Base-by-base conservation (phyloP, 805 yeast species). In the Ogataea trehalophila region DNA sequence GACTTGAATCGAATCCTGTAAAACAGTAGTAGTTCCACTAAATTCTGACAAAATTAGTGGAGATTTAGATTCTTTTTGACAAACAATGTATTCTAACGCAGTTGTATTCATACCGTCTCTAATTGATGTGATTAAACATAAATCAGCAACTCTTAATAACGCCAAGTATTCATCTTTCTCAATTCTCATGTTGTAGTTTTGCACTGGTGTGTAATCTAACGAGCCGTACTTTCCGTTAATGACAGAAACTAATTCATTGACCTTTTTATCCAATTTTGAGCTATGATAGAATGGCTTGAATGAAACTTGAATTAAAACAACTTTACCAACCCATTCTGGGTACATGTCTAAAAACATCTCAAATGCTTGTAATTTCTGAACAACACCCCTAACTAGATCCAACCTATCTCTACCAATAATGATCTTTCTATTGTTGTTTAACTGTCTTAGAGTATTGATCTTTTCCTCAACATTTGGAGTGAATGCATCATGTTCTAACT, bases 71-170 rank as follows among this genome's bases (percentile, higher is more conserved):
- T 79, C 71, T 59, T 87, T 83, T 66, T 88, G 95, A 56, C 97
- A 87, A 39, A 91, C 81, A 40, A 91, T 94, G 65, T 81, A 94
- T 66, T 94, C 99, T 49, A 92, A 70, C 1, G 96, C 88, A 2
- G 98, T 94, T 5, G 97, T 89, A 69, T 90, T 92, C 85, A 92
- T 90, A 48, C 97, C 97, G 65, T 94, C 99, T 63, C 99, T 80
- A 29, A 92, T 83, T 2, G 95, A 83, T 0, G 97, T 89, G 53
- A 90, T 87, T 46, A 94, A 68, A 29, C 96, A 91, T 55, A 94
- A 70, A 61, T 94, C 97, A 0, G 98, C 98, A 15, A 81, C 91
- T 52, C 96, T 75, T 47, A 94, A 70, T 42, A 94, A 70, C 0
- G 98, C 97, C 50, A 86, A 73, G 66, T 94, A 94, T 66, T 92